Percentiles rank a stretch among this genome's conserved stretches.
phyloP scores from a whole-genome alignment of 1,284 basidiomycete genomes.

The Leccinum subrobustum region DNA sequence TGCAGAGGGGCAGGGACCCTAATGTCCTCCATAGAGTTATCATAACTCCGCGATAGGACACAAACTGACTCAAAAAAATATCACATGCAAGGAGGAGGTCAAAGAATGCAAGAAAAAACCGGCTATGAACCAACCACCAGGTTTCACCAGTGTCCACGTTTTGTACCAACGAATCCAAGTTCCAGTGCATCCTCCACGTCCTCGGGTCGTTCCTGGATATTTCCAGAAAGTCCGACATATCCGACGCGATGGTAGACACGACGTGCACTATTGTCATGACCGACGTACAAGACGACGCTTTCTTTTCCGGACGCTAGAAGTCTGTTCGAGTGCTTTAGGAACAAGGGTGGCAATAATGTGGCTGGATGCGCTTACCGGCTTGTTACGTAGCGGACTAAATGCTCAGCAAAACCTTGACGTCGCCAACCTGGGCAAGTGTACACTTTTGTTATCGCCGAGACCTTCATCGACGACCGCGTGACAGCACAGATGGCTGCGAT shows the following conservation, averaged over 20 bases:
- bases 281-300: slow-evolving; percentile 52
- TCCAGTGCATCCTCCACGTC: slow-evolving; percentile 50
- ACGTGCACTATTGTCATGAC: slow-evolving; percentile 45
- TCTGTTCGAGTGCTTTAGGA: slow-evolving; percentile 25
- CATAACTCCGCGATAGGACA: too few species aligned
- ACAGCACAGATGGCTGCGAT: slow-evolving; percentile 66
- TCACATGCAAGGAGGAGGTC: neutral
- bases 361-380: slow-evolving; percentile 30
- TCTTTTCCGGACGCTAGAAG: slow-evolving; percentile 38
- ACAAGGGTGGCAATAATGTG: neutral
- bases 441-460: slow-evolving; percentile 51
- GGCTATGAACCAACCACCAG: neutral
- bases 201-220: slow-evolving; percentile 20
- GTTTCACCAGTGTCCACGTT: slow-evolving; percentile 29
- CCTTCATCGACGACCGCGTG: slow-evolving; percentile 41
- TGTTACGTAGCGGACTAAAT: slow-evolving; percentile 43
- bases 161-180: slow-evolving; percentile 45
- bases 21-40: too few species aligned
- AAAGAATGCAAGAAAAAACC: neutral
- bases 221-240: slow-evolving; percentile 41
- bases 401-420: slow-evolving; percentile 44
- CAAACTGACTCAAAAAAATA: neutral
- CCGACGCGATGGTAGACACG: slow-evolving; percentile 52
- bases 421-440: slow-evolving; percentile 45
- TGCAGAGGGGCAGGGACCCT: too few species aligned